Evolutionary conservation across 1,284 basidiomycete species (phyloP).

Genomic region (Moesziomyces antarcticus): DNA sequence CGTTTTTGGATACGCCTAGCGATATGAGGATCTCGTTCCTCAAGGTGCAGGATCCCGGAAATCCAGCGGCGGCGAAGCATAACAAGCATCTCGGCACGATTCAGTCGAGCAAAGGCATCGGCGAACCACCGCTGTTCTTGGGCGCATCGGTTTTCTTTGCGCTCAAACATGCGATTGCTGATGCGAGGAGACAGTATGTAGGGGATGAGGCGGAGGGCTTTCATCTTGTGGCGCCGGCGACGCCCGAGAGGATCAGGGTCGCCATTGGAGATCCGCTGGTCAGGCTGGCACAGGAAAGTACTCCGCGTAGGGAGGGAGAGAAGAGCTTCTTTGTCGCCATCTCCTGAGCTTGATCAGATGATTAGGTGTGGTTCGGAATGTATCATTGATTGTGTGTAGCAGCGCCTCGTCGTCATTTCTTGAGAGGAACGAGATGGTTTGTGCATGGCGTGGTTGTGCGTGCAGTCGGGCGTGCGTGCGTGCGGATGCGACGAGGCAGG

Average conservation of each 20-base stretch:
- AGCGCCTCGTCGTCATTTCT: too few species aligned
- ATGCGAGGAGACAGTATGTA: conserved; percentile 58
- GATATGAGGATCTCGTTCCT: conserved; percentile 67
- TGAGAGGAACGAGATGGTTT: too few species aligned
- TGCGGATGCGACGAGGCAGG: too few species aligned
- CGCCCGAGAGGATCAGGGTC: conserved; percentile 66
- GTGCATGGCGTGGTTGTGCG: too few species aligned
- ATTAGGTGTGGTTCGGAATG: too few species aligned
- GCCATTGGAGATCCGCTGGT: conserved; percentile 63
- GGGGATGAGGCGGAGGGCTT: conserved; percentile 27
- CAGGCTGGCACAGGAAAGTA: conserved; percentile 48
- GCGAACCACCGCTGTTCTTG: conserved; percentile 68
- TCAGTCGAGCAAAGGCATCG: conserved; percentile 58
- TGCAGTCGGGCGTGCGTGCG: too few species aligned
- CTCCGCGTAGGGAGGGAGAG: conserved; percentile 58
- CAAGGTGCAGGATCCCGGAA: conserved; percentile 50
- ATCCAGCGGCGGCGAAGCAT: conserved; percentile 10
- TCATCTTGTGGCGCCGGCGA: conserved; percentile 65
- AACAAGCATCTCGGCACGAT: conserved; percentile 61
- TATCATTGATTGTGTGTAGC: too few species aligned
- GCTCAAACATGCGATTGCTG: conserved; percentile 64
- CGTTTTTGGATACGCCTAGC: conserved; percentile 67
- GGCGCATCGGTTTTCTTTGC: conserved; percentile 66
- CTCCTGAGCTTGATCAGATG: too few species aligned
- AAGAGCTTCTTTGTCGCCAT: conserved; percentile 65